phyloP scores from a whole-genome alignment of 108 stramenopile species.

The Skeletonema costatum region DNA sequence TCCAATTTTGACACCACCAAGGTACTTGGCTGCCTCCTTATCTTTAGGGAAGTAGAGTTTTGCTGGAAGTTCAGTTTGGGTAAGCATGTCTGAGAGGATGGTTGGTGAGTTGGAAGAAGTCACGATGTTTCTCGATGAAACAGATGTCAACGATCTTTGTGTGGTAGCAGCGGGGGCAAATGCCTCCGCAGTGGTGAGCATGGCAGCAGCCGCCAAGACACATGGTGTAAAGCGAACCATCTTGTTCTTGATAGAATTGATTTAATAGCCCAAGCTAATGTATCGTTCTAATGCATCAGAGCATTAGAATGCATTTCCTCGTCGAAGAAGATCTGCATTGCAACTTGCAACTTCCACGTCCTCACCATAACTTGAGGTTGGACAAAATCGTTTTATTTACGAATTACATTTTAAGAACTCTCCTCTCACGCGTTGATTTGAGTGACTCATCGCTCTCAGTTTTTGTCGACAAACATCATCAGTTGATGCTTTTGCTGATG shows the following conservation, averaged over 20 bases:
- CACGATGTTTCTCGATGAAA: background rate
- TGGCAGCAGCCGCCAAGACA: conserved; percentile 22
- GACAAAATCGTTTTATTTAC: too few relatives aligned
- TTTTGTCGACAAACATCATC: too few relatives aligned
- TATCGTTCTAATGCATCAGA: too few relatives aligned
- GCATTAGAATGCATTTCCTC: too few relatives aligned
- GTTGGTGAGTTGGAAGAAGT: conserved; percentile 38
- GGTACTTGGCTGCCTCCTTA: conserved; percentile 81
- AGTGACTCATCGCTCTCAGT: too few relatives aligned
- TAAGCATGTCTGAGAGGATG: conserved; percentile 44
- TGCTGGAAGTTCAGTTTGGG: conserved; percentile 63
- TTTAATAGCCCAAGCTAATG: background rate
- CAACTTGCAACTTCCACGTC: too few relatives aligned
- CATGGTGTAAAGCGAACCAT: conserved; percentile 33
- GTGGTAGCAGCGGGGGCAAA: conserved; percentile 20
- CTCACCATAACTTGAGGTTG: too few relatives aligned
- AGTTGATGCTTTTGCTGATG: too few relatives aligned
- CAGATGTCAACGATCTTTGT: background rate
- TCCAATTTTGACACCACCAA: conserved; percentile 88
- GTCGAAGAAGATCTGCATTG: background rate
- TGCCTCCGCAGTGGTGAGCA: conserved; percentile 14
- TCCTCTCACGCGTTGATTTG: too few relatives aligned
- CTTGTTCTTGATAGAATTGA: background rate
- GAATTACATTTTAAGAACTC: too few relatives aligned
- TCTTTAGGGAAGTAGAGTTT: conserved; percentile 71